Evolutionary conservation across 306 rosid genomes (phyloP), one percentile per base, ranked within the genome.

Genomic region (Comarum palustre): DNA sequence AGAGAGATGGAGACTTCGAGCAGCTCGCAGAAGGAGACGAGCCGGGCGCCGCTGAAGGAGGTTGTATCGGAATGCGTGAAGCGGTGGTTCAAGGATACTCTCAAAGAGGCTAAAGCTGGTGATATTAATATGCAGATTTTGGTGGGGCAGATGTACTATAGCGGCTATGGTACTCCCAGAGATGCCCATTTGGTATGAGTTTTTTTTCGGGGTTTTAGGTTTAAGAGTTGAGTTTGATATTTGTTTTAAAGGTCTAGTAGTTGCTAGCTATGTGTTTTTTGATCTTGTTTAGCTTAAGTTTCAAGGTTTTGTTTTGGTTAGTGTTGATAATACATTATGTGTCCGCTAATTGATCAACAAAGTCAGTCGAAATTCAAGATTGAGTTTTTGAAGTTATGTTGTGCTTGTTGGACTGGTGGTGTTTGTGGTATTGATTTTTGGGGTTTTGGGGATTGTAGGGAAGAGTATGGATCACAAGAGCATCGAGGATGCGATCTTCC

Each of bases 121-220:
- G 96, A 94, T 42, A 79, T 91, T 22, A 94, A 91, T 79, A 94
- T 94, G 99, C 97, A 94, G 86, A 85, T 94, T 46, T 81, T 91
- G 88, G 88, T 91, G 24, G 96, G 91, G 50, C 97, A 94, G 90
- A 94, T 94, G 99, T 94, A 91, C 75, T 86, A 63, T 51, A 88
- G 80, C 72, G 99, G 99, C 74, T 91, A 91, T 89, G 99, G 99
- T 16, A 76, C 89, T 71, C 80, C 95, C 57, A 88, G 88, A 86
- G 97, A 94, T 82, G 85, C 85, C 50, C 96, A 94, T 51, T 85
- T 88, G 99, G 97, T 94, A 22, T 27, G 47, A 57, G 64, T 32
- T 13, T 65, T 31, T 60, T n/a, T n/a, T n/a, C 41, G 5, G 8
- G 62, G 57, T 55, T 46, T 43, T 70, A 15, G 55, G 27, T 27